A percentile compares a stretch with the other conserved stretches of the same genome.
phyloP scores from a whole-genome alignment of 306 rosid genomes.

The Leucaena leucocephala region DNA sequence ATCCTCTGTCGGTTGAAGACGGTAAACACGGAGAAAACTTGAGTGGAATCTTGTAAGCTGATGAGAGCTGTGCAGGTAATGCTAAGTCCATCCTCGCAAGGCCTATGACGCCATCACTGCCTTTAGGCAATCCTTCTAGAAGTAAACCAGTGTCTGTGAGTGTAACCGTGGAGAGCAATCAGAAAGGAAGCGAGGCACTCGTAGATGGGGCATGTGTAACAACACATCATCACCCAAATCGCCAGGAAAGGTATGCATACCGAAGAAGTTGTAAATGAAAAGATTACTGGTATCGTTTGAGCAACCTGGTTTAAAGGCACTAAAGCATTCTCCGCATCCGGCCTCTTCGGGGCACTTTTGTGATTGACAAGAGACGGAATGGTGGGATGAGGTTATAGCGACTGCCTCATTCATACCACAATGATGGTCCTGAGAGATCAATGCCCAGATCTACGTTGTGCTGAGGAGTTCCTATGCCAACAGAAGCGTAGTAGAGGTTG shows the following conservation, averaged over 20 bases:
- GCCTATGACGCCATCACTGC: constrained; percentile 27
- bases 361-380: constrained; percentile 28
- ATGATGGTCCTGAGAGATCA: constrained; percentile 46
- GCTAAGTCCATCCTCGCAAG: constrained; percentile 35
- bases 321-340: constrained; percentile 28
- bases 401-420: constrained; percentile 39
- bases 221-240: constrained; percentile 18
- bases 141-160: neutral
- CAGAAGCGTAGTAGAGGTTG: constrained; percentile 38
- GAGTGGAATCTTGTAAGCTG: constrained; percentile 1
- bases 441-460: constrained; percentile 33
- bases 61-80: constrained; percentile 31
- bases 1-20: constrained; percentile 29
- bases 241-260: neutral
- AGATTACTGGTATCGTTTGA: constrained; percentile 36
- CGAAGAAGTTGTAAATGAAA: neutral
- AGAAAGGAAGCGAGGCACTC: neutral
- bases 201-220: neutral
- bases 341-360: constrained; percentile 24
- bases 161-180: neutral
- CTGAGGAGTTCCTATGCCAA: constrained; percentile 49
- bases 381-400: constrained; percentile 43
- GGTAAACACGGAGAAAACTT: constrained; percentile 43
- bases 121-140: constrained; percentile 9
- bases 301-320: constrained; percentile 48